Evolutionary conservation across 805 yeast genomes (phyloP), one percentile per base, ranked within the genome.

Genomic region (Suhomyces tanzawaensis): DNA sequence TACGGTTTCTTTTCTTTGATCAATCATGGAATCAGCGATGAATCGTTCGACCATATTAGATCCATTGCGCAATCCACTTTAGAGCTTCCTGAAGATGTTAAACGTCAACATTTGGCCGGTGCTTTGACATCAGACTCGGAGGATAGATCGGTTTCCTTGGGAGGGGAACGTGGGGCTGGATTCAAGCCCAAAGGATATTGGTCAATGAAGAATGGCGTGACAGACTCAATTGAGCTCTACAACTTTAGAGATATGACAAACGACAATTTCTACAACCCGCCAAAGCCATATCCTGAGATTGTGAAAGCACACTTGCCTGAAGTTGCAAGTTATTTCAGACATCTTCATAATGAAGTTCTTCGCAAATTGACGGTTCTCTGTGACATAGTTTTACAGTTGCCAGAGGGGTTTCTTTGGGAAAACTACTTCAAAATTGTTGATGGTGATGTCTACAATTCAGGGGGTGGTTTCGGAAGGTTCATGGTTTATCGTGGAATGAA

Each of bases 1-100:
- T 61, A 64, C 37, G 77, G 77, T 1, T 72, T 72, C 45, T 68
- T 72, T 53, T 64, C 66, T 21, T 41, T 72, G 15, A 48, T 55
- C 8, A 69, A 69, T 42, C 74, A 66, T 42, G 77, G 76, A 1
- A 57, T 70, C 35, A 49, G 51, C 3, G 46, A 42, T 9, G 66
- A 57, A 15, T 47, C 50, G 9, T 46, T 71, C 9, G 65, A 57
- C 8, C 57, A 57, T n/a, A 45, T 70, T 29, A 55, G 64, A 40
- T 55, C 74, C 1, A 49, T 71, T 15, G 65, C 72, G 1, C 76
- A 71, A 45, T 56, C 69, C 1, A 53, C 70, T 2, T 53, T 69
- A 29, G 70, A 67, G 29, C 46, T 67, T 5, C 66, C 74, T 2
- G 65, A 64, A 14, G 71, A 65, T 18, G 62, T 53, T 24, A 71